phyloP scores from a whole-genome alignment of 164 flowering plant genomes.

The Cinnamomum micranthum region DNA sequence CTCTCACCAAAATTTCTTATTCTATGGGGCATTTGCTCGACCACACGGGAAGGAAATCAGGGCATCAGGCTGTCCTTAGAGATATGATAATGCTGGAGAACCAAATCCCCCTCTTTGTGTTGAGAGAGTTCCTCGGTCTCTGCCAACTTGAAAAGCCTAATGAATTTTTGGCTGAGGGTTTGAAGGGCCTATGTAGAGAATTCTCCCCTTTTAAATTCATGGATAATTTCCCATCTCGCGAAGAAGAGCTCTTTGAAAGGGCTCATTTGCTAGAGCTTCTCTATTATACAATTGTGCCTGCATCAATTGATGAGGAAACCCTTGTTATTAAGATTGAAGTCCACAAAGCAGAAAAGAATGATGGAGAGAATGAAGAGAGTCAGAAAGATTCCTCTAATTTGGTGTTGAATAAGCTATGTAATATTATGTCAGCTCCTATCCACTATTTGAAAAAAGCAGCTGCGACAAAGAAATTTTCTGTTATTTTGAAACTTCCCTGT shows the following conservation, averaged over 20 bases:
- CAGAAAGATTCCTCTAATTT: neutral
- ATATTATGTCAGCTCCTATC: neutral
- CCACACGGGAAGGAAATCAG: neutral
- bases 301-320: neutral
- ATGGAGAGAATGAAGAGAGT: neutral
- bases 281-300: constrained; percentile 6
- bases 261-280: constrained; percentile 12
- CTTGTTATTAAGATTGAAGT: neutral
- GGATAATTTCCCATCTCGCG: neutral
- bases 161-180: neutral
- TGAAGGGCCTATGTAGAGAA: constrained; percentile 3
- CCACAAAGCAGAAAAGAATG: neutral
- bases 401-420: neutral
- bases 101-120: neutral
- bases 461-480: neutral
- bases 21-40: neutral
- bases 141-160: constrained; percentile 1
- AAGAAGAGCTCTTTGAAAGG: neutral
- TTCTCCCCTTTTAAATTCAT: neutral
- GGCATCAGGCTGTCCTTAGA: neutral
- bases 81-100: neutral
- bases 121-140: constrained; percentile 4
- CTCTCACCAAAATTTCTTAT: neutral
- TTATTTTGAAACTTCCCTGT: neutral
- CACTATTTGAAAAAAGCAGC: neutral